Evolutionary conservation across 108 stramenopile genomes (phyloP).

Genomic region (Nitzschia sp.): DNA sequence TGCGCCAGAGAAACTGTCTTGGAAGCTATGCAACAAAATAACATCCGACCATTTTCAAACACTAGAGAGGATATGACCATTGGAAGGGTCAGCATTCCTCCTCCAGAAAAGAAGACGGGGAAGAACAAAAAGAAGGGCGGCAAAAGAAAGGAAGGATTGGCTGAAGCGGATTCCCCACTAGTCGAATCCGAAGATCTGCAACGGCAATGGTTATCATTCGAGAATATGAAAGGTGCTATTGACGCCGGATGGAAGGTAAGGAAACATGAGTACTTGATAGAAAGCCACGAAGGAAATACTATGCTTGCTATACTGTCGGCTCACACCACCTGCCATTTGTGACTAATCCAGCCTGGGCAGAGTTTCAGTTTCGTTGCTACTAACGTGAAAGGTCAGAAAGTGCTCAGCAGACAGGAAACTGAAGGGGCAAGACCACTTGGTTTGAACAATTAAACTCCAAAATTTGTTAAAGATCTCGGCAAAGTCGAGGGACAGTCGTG

Average conservation of each 20-base stretch:
- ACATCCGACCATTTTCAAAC: slow-evolving; percentile 78
- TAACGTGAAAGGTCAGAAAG: slow-evolving; percentile 72
- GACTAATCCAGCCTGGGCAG: slow-evolving; percentile 62
- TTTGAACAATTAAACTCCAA: not conserved
- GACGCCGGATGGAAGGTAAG: slow-evolving; percentile 78
- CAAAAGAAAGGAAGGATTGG: slow-evolving; percentile 2
- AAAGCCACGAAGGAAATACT: not conserved
- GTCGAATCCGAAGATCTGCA: too few species aligned
- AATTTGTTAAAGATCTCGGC: too few species aligned
- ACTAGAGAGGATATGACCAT: slow-evolving; percentile 57
- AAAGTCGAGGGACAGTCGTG: too few species aligned
- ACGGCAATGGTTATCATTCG: slow-evolving; percentile 60
- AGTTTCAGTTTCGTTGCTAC: slow-evolving; percentile 77
- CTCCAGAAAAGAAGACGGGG: slow-evolving; percentile 40
- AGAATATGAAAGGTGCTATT: slow-evolving; percentile 73
- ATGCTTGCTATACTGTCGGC: too few species aligned
- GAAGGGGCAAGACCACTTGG: slow-evolving; percentile 2
- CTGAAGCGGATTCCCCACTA: slow-evolving; percentile 9
- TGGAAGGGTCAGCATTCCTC: slow-evolving; percentile 57
- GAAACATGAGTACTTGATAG: not conserved
- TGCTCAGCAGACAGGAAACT: slow-evolving; percentile 26
- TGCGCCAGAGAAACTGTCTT: slow-evolving; percentile 75
- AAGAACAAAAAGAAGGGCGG: slow-evolving; percentile 50
- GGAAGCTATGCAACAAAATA: slow-evolving; percentile 85
- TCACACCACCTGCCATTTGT: not conserved